Base-by-base conservation (phyloP, 78 protist genomes). In the Dictyostelium firmibasis region DNA sequence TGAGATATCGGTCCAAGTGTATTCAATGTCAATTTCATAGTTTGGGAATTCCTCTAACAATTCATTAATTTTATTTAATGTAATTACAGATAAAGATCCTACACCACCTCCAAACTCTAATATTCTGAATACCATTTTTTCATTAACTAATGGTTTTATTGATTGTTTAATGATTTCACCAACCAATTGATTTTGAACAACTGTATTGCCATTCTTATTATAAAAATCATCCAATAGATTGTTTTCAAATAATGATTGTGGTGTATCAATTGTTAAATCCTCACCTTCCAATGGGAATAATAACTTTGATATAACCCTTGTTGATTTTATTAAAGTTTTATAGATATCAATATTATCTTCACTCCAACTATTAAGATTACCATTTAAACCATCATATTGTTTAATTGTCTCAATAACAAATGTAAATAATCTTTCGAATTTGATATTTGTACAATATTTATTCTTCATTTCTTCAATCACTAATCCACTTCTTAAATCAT, bases 71-170 rank as follows among this genome's bases (percentile, higher is more conserved):
- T 38, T 41, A 31, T 72, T 5, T 3, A 72, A 31, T 11, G 44
- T 18, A 14, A 16, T 9, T 5, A 27, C 4, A 4, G 83, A 44
- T 44, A 79, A 44, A 43, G 84, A 38, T 23, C 69, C 62, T 25
- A 43, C 53, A 13, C 84, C 84, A 79, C 67, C 67, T 10, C 84
- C 84, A 38, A 79, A 44, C 29, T 79, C 84, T 11, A 79, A 14
- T 44, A 79, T 79, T 79, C 84, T 79, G 4, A 79, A 27, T 11
- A 79, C 84, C 84, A 27, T 11, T 14, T 44, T 79, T 13, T 79
- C 84, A 69, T 69, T 29, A 14, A 69, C 6, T 7, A 69, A 14
- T 31, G 77, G 77, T 44, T 25, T 44, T 6, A 79, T 79, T 27
- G 13, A 23, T 79, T 79, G 62, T 47, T 25, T 41, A 44, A 78